phyloP scores from a whole-genome alignment of 805 yeast species.

The Starmerella potacharoeniae region DNA sequence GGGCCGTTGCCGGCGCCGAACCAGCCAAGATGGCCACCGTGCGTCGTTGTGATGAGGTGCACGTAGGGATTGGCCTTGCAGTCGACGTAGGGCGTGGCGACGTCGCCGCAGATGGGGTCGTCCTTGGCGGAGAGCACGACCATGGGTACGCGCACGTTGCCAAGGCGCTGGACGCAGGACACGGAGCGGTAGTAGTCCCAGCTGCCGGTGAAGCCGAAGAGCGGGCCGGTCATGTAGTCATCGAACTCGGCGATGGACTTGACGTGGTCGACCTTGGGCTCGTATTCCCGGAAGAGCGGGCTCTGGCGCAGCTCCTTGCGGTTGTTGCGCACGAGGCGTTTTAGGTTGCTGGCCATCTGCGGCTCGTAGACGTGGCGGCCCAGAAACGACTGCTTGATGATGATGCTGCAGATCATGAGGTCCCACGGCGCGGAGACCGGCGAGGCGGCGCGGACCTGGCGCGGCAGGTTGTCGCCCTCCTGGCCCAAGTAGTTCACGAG shows the following conservation, averaged over 20 bases:
- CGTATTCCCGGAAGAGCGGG: conserved; percentile 26
- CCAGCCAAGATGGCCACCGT: conserved; percentile 83
- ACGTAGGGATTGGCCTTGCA: conserved; percentile 48
- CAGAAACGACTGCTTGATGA: conserved; percentile 33
- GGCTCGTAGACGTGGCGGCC: conserved; percentile 41
- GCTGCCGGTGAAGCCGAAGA: conserved; percentile 55
- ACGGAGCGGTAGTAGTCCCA: conserved; percentile 55
- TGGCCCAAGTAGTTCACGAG: conserved; percentile 64
- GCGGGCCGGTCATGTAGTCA: conserved; percentile 47
- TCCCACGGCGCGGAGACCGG: conserved; percentile 70
- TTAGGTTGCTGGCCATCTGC: conserved; percentile 39
- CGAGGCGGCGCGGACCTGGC: conserved; percentile 42
- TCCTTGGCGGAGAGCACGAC: conserved; percentile 54
- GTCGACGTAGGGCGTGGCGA: conserved; percentile 42
- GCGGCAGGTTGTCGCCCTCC: conserved; percentile 31
- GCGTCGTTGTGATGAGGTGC: conserved; percentile 44
- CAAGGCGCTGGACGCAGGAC: conserved; percentile 44
- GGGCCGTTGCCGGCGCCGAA: conserved; percentile 39
- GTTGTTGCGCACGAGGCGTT: conserved; percentile 36
- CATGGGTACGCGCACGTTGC: conserved; percentile 48
- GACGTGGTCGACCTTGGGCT: conserved; percentile 17
- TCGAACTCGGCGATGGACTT: conserved; percentile 47
- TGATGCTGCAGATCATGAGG: conserved; percentile 38
- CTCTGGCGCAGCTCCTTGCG: conserved; percentile 29
- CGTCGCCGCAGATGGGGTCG: conserved; percentile 59